Conservation (phyloP, 1,284 basidiomycete species). For the Amylostereum areolatum region DNA sequence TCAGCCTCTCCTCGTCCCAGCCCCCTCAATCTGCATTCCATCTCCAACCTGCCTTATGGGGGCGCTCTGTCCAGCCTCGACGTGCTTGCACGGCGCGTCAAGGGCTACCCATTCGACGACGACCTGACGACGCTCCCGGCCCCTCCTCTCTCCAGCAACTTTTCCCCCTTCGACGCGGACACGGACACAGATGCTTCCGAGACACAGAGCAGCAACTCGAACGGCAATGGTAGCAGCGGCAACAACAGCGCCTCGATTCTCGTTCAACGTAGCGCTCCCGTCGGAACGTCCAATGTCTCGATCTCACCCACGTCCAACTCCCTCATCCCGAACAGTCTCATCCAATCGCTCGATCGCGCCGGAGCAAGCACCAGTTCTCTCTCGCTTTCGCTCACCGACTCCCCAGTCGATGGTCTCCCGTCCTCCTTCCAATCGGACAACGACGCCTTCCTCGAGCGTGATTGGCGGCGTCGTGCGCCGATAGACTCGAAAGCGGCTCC, state of each 20-base stretch:
- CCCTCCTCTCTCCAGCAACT: conserved; percentile 27
- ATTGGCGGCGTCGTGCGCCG: conserved; percentile 31
- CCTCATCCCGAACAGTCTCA: conserved; percentile 53
- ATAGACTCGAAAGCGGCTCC: background rate
- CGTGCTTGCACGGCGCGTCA: conserved; percentile 23
- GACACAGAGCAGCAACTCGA: conserved; percentile 6
- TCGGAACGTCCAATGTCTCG: too few species aligned
- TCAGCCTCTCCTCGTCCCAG: conserved; percentile 10
- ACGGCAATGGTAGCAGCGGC: background rate
- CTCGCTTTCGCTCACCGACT: conserved; percentile 9
- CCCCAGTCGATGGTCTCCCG: conserved; percentile 27
- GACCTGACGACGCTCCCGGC: conserved; percentile 26
- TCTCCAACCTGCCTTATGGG: background rate
- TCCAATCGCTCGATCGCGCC: conserved; percentile 46
- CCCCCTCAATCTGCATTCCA: conserved; percentile 1
- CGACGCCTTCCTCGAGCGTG: conserved; percentile 44
- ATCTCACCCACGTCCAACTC: conserved; percentile 32
- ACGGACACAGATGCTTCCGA: conserved; percentile 22
- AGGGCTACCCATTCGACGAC: conserved; percentile 38
- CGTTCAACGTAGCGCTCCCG: too few species aligned
- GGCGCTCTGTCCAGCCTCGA: conserved; percentile 12
- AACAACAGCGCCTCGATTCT: too few species aligned
- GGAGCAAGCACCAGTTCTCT: too few species aligned
- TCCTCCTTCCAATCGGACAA: conserved; percentile 53
- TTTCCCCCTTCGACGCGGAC: conserved; percentile 47